phyloP scores from a whole-genome alignment of 176 grass and related monocot species.

The Otatea glauca region DNA sequence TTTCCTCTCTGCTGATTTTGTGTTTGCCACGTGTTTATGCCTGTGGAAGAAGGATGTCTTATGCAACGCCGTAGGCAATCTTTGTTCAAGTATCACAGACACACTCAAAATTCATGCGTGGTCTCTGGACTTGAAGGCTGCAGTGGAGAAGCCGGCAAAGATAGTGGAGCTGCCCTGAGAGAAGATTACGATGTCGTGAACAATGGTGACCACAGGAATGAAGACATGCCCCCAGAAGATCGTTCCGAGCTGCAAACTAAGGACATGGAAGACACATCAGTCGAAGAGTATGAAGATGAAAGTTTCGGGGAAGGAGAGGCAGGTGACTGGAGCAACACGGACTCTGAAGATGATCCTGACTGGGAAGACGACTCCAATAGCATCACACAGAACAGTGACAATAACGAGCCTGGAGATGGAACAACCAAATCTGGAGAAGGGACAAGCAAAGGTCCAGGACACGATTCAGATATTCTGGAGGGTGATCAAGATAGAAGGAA shows the following conservation, averaged over 20 bases:
- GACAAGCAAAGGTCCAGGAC: not conserved
- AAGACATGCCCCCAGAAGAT: constrained; percentile 14
- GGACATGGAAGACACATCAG: constrained; percentile 29
- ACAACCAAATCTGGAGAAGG: not conserved
- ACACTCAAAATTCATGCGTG: constrained; percentile 39
- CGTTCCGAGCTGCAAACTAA: constrained; percentile 28
- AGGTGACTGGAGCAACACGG: not conserved
- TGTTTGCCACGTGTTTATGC: not conserved
- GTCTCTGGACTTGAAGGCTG: constrained; percentile 36
- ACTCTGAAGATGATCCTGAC: constrained; percentile 38
- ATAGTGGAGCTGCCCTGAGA: not conserved
- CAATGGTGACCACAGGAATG: not conserved
- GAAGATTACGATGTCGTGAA: not conserved
- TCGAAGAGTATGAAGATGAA: constrained; percentile 10
- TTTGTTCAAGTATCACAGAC: constrained; percentile 42
- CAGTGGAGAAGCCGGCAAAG: not conserved
- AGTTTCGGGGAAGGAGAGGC: not conserved
- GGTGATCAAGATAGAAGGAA: constrained; percentile 17
- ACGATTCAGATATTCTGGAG: not conserved
- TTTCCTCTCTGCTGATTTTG: not conserved
- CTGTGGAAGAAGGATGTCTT: constrained; percentile 31
- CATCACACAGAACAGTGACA: not conserved
- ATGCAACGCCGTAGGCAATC: constrained; percentile 26
- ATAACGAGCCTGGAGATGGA: not conserved
- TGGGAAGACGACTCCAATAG: constrained; percentile 7